Base-by-base conservation (phyloP, 768 basidiomycete genomes). In the Galerina sulciceps region DNA sequence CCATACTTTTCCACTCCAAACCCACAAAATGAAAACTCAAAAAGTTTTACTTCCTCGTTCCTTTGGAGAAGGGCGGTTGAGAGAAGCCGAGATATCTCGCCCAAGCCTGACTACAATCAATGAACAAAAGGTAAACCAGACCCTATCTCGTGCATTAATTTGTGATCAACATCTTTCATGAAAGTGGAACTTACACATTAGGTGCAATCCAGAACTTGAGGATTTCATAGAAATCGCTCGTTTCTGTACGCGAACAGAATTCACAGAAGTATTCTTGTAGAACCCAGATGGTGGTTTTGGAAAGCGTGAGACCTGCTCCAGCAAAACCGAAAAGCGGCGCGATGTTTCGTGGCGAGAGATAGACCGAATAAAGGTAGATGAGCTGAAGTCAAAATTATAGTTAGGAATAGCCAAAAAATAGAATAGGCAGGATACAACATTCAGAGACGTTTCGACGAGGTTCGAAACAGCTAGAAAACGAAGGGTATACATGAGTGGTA, bases 281-380 rank as follows among this genome's bases (percentile, higher is more conserved):
- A 66, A 81, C 80, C 71, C 93, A 94, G 31, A 94, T 80, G 1
- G 82, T 73, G 1, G 92, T 94, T 77, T 94, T 93, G 34, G 84
- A 84, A 34, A 92, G 73, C 2, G 92, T 93, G 82, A 91, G 86
- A 6, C 81, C 76, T 8, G 81, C 87, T 10, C 84, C 83, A 10
- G 86, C 79, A 67, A 92, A 91, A 3, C 92, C 92, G 41, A 93
- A 69, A 10, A 93, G 65, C 2, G 90, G 87, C 3, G 92, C 90
- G 11, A 81, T 67, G 45, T 74, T 67, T 41, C 65, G 67, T 67
- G 44, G 85, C 71, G 73, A 74, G 44, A 84, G 73, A 65, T 93
- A 82, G 11, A 82, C 83, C 11, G 84, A 80, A 68, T 86, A 90
- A 37, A 93, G 71, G 69, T 93, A 93, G 55, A 73, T 64, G 41